Base-by-base conservation (phyloP, 352 stramenopile species). In the Globisporangium yorkense region DNA sequence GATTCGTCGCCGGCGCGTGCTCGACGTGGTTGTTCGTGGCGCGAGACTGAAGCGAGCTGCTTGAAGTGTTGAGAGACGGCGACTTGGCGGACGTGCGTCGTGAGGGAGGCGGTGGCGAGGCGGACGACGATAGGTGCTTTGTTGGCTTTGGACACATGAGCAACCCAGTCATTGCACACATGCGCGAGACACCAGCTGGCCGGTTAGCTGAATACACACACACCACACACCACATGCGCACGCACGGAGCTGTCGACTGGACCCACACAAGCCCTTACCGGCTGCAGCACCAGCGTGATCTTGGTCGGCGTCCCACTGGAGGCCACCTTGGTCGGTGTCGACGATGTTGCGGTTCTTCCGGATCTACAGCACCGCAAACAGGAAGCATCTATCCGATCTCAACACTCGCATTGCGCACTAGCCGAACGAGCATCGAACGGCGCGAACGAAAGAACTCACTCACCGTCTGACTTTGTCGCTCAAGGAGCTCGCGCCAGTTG, bases 1-100 rank as follows among this genome's bases (percentile, higher is more conserved):
- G 77, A 35, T 88, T 88, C 29, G 74, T 87, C 9, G 62, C 56
- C n/a, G 61, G 51, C 16, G 21, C 40, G n/a, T 56, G 48, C 9
- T 37, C 37, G 39, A 18, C 2, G 57, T 60, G 40, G 37, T 56
- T 65, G 52, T 48, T 59, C 13, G 29, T 18, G 13, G 43, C 43
- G 43, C 43, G 43, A 29, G 12, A 29, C 2, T 3, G 18, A 9
- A 33, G 51, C 20, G n/a, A 20, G 39, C 18, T 45, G 15, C 20
- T 46, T 13, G n/a, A 12, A 6, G 24, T 16, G n/a, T 29, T 29
- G 12, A 20, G 7, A 1, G 37, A 29, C 21, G 43, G 43, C 2
- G 43, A 18, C 37, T 12, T 29, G 20, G 35, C 7, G 2, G 54
- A 60, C 4, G 16, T 41, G 5, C 58, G 51, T 24, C 53, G 51